A percentile compares a stretch with the other conserved stretches of the same genome.
phyloP scores from a whole-genome alignment of 2,329 filamentous ascomycete species.

The Scedosporium aurantiacum region DNA sequence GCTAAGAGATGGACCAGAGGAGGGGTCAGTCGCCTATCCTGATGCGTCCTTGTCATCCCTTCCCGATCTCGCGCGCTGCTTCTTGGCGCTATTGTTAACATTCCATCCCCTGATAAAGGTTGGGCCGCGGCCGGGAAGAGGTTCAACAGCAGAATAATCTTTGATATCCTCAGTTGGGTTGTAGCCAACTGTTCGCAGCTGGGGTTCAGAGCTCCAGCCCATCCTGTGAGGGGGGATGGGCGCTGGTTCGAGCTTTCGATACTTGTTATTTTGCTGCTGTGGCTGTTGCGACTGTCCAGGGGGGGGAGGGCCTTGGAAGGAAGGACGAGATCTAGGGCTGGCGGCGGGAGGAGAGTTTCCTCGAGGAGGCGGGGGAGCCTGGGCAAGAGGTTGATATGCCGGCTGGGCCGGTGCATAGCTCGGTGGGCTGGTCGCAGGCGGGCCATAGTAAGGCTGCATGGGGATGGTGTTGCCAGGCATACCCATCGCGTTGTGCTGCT shows the following conservation, averaged over 20 bases:
- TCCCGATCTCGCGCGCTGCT: slow-evolving; percentile 9
- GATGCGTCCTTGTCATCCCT: slow-evolving; percentile 22
- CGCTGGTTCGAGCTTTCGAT: slow-evolving; percentile 48
- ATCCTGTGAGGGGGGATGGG: slow-evolving; percentile 40
- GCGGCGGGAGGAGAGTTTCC: background rate
- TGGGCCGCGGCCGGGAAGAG: slow-evolving; percentile 43
- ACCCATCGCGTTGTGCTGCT: slow-evolving; percentile 16
- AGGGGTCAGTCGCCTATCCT: background rate
- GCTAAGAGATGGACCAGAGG: background rate
- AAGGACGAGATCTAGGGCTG: background rate
- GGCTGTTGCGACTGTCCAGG: background rate
- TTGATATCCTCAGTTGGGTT: slow-evolving; percentile 44
- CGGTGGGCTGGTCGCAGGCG: background rate
- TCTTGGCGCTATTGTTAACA: slow-evolving; percentile 28
- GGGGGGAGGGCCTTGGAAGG: background rate
- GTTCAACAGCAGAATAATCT: slow-evolving; percentile 43
- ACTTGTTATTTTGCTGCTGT: slow-evolving; percentile 24
- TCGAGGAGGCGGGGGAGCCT: background rate
- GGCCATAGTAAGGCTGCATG: background rate
- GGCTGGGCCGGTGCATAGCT: background rate
- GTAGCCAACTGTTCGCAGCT: slow-evolving; percentile 49
- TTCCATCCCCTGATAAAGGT: slow-evolving; percentile 49
- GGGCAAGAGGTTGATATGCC: background rate
- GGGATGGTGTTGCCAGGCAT: background rate
- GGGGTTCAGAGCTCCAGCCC: slow-evolving; percentile 33